Evolutionary conservation across 2,329 filamentous ascomycete species (phyloP), one percentile per base, ranked within the genome.

Genomic region (Paradendryphiella salina): DNA sequence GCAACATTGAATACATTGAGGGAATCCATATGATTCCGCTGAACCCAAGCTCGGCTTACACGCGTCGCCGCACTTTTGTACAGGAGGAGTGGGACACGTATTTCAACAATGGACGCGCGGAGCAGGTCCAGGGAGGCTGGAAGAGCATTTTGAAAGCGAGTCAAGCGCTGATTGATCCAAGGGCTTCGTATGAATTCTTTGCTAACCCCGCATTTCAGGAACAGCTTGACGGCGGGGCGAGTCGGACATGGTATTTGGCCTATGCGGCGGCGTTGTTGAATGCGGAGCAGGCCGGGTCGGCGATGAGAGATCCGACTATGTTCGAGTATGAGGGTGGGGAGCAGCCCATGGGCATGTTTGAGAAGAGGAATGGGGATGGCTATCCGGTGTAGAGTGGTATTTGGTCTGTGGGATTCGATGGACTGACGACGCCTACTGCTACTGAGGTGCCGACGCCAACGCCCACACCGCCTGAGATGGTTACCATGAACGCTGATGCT

Each of bases 1-100:
- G 46, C 8, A 69, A 71, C 17, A 51, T 76, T 4, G 89, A 95
- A 75, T 91, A 84, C 64, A 83, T 96, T 41, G 77, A 86, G 67
- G 84, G 72, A 44, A 94, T 95, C 61, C 89, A 94, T 73, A 94
- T 95, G 89, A 81, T 95, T 34, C 90, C 90, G 0, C 76, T 93
- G 31, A 80, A 89, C 48, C 86, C 90, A 1, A 80, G 82, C 51
- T 88, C 87, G 0, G 80, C 87, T 5, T 85, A 90, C 54, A 85
- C 85, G 3, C 84, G 94, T n/a, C 80, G 79, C 1, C 72, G 75
- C 28, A 77, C 78, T 1, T 96, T 97, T 66, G 90, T 96, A 5
- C 73, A 76, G 33, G 84, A 96, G 74, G 93, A 74, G 40, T 74
- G 71, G 71, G 77, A 86, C 31, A 81, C 83, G 4, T 92, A 88